These are phyloP conservation scores for Picea mariana DNA, from an alignment of 83 land plant genomes.

Conservation along the genomic window DNA sequence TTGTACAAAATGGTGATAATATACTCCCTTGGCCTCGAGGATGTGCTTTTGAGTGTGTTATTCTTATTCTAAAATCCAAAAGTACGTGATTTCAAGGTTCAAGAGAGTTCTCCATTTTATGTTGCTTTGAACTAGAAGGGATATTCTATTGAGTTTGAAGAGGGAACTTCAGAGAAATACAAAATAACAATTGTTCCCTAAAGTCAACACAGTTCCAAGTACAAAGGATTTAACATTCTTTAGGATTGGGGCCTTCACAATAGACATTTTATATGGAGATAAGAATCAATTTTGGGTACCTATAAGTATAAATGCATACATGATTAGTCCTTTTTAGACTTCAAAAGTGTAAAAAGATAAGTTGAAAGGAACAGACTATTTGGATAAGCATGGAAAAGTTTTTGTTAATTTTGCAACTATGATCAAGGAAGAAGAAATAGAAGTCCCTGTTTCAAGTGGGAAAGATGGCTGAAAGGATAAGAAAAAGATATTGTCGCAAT, in stretches of 20 bases:
- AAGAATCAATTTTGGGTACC: slow-evolving; percentile 43
- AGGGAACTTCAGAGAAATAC: slow-evolving; percentile 29
- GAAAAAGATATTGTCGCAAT: too few species aligned
- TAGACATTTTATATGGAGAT: slow-evolving; percentile 73
- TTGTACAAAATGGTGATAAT: too few species aligned
- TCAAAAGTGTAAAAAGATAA: slow-evolving; percentile 52
- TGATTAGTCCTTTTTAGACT: slow-evolving; percentile 80
- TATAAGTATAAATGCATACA: slow-evolving; percentile 61
- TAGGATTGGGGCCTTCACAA: slow-evolving; percentile 46
- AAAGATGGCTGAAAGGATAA: not conserved
- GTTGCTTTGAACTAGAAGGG: slow-evolving; percentile 78
- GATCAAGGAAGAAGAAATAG: slow-evolving; percentile 24
- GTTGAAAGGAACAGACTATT: slow-evolving; percentile 69
- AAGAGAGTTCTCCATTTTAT: slow-evolving; percentile 82
- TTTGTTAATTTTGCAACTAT: slow-evolving; percentile 78
- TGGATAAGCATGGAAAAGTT: slow-evolving; percentile 87
- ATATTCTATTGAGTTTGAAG: slow-evolving; percentile 51
- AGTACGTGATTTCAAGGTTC: slow-evolving; percentile 48
- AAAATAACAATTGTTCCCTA: slow-evolving; percentile 62
- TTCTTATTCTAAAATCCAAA: too few species aligned
- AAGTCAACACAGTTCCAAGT: slow-evolving; percentile 80
- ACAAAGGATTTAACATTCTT: slow-evolving; percentile 69
- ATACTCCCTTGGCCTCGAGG: too few species aligned
- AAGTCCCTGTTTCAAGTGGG: not conserved
- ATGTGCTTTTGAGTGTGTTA: too few species aligned